These are phyloP conservation scores for Alternaria alternata DNA, from an alignment of 2,329 filamentous ascomycete species.

Conservation along the genomic window DNA sequence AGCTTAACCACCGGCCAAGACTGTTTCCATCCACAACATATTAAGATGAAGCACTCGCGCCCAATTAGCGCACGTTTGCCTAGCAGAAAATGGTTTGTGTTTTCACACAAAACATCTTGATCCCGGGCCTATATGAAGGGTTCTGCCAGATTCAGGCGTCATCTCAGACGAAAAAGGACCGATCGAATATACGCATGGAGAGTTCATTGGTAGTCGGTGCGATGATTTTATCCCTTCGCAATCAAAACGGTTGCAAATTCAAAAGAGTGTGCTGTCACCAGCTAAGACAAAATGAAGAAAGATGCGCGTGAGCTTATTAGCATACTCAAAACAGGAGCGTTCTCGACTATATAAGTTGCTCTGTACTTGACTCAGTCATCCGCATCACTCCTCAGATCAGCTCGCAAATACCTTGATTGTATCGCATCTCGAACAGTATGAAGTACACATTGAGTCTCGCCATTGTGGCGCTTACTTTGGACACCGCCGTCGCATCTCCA, in stretches of 20 bases:
- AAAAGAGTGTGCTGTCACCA: not conserved
- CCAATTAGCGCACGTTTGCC: not conserved
- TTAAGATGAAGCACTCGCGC: not conserved
- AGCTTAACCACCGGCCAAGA: slow-evolving; percentile 9
- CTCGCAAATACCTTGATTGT: no score
- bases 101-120: no score
- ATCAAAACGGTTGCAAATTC: not conserved
- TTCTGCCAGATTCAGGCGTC: no score
- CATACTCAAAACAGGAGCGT: no score
- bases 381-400: no score
- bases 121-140: no score
- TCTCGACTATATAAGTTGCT: no score
- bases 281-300: not conserved
- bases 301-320: no score
- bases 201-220: not conserved
- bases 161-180: not conserved
- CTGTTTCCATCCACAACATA: not conserved
- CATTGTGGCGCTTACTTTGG: no score
- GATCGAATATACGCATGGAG: not conserved
- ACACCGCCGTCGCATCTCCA: not conserved
- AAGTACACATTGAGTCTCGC: no score
- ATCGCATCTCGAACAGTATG: no score
- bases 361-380: no score
- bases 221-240: not conserved
- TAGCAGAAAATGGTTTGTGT: not conserved